Evolutionary conservation across 805 yeast species (phyloP), one percentile per base, ranked within the genome.

Genomic region (Metschnikowia sp.): DNA sequence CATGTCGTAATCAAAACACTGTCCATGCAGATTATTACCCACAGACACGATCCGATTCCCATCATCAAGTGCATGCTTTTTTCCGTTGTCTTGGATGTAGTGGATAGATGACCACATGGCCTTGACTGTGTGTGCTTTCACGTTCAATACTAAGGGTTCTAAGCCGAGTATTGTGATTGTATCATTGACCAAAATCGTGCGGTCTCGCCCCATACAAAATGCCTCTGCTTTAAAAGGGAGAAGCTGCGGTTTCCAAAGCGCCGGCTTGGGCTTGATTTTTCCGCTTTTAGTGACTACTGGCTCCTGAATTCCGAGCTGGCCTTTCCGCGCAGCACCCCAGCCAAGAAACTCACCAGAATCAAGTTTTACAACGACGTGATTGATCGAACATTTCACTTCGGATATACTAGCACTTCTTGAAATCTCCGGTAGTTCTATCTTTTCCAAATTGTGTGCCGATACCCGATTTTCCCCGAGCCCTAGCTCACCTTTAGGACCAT

Each of bases 61-160:
- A 22, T 3, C 8, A 22, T 13, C 35, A 8, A 13, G 26, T 10
- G 11, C 18, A 10, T 12, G 8, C 10, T 13, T n/a, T 5, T 4
- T 12, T 36, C 11, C 15, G 29, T 3, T 10, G 10, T 32, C 31
- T 2, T 36, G 30, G 10, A 49, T 29, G 13, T 32, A 29, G 63
- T 88, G 96, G 0, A 86, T 49, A 0, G 95, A 84, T 0, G 92
- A 77, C 97, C 97, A 89, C 87, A 91, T 88, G 9, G 82, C 53
- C 36, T 69, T 62, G 37, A 79, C 56, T 10, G 63, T 53, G 62
- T 56, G 29, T 13, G 48, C 45, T 2, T 19, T 7, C 8, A 35
- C 34, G 15, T 26, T 26, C 18, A 50, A 11, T 2, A 32, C 35
- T 7, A 38, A 52, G 2, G 48, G 41, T 18, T 39, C 39, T 32